These are phyloP conservation scores for Obba rivulosa DNA, from an alignment of 768 basidiomycete species.

Conservation along the genomic window DNA sequence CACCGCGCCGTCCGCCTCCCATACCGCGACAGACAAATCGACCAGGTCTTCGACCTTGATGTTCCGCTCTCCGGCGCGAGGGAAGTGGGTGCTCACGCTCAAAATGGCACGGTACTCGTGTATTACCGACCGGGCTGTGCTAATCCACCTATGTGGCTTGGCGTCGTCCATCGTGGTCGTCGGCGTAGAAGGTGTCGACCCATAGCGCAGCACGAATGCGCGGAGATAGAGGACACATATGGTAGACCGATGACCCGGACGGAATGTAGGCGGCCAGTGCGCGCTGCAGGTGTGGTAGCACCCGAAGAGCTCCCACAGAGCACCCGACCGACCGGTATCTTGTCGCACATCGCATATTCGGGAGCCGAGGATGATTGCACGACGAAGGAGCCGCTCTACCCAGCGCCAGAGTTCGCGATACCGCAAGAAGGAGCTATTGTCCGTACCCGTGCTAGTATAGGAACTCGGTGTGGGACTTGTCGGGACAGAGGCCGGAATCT, in stretches of 20 bases:
- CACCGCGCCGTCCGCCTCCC: conserved; percentile 68
- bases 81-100: conserved; percentile 67
- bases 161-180: conserved; percentile 20
- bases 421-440: conserved; percentile 50
- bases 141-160: conserved; percentile 52
- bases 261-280: conserved; percentile 78
- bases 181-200: conserved; percentile 12
- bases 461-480: conserved; percentile 21
- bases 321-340: conserved; percentile 30
- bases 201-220: conserved; percentile 52
- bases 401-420: conserved; percentile 86
- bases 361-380: conserved; percentile 66
- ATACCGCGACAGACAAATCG: conserved; percentile 73
- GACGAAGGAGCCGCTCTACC: conserved; percentile 76
- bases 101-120: conserved; percentile 69
- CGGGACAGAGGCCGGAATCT: conserved; percentile 31
- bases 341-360: conserved; percentile 34
- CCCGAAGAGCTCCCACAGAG: conserved; percentile 58
- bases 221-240: conserved; percentile 69
- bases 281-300: conserved; percentile 57
- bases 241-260: conserved; percentile 67
- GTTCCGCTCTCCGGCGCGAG: conserved; percentile 76
- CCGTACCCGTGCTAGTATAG: neutral
- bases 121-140: conserved; percentile 59
- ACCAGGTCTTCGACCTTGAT: conserved; percentile 77